Evolutionary conservation across 2,329 filamentous ascomycete genomes (phyloP), one percentile per base, ranked within the genome.

Genomic region (Colletotrichum falcatum): DNA sequence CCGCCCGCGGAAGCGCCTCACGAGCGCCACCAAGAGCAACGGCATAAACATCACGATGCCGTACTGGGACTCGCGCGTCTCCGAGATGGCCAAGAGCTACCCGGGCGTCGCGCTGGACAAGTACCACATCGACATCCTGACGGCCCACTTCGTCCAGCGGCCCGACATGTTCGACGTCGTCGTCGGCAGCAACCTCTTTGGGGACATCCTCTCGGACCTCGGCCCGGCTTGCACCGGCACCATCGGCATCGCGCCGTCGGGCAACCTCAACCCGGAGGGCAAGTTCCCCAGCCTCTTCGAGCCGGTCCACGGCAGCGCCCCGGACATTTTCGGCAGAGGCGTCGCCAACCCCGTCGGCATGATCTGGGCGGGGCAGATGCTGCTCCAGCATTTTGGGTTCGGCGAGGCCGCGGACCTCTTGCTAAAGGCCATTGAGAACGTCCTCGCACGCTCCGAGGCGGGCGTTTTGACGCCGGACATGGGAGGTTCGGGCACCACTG

Each of bases 301-400:
- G 80, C 92, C 92, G 5, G 92, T 94, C 65, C 92, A 94, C 77
- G 92, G 91, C 83, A 88, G 77, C 62, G 92, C 92, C 2, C 92
- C 92, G 14, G 92, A 94, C 74, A 94, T 94, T 73, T 88, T 90
- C 9, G 92, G 92, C 66, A 87, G 92, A 78, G 90, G 90, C 48
- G 85, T 92, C 51, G 91, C 92, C 64, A 94, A 94, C 81, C 92
- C 92, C 0, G 86, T 94, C 42, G 92, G 91, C 1, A 89, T 90
- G 74, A 89, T 94, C 39, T 84, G 94, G 48, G 93, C 90, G 60
- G 81, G 92, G 33, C 90, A 90, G 65, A 92, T 94, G 91, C 88
- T 94, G 85, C 84, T 94, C 73, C 89, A 92, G 76, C 94, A 94
- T 81, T 93, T 61, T 30, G 64, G 64, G 16, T 54, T 58, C 23